phyloP scores from a whole-genome alignment of 116 monocot genomes.

The Cymodocea nodosa region DNA sequence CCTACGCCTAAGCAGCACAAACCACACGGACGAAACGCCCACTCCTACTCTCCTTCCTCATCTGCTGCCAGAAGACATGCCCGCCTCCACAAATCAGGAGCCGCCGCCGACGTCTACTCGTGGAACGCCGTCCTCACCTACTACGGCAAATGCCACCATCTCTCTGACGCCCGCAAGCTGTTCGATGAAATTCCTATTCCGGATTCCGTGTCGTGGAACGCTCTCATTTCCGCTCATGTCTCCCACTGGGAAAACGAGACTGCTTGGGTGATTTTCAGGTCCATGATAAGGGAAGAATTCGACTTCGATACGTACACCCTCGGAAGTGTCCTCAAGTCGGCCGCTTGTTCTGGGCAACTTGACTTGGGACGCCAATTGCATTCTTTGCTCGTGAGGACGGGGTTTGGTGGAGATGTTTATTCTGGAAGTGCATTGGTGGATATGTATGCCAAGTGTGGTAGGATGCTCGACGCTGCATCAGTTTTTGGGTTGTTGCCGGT shows the following conservation, averaged over 20 bases:
- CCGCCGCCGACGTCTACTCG: constrained; percentile 15
- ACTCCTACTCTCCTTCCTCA: neutral
- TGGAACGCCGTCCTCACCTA: constrained; percentile 50
- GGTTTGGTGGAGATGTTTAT: constrained; percentile 51
- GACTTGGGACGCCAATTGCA: constrained; percentile 34
- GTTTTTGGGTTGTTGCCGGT: constrained; percentile 20
- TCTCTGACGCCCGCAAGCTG: constrained; percentile 25
- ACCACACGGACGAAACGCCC: neutral
- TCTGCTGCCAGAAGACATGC: constrained; percentile 26
- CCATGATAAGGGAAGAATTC: constrained; percentile 20
- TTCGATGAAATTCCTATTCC: constrained; percentile 50
- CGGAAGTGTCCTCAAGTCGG: constrained; percentile 34
- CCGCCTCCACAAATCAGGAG: constrained; percentile 20
- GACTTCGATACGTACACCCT: constrained; percentile 30
- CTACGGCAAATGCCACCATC: constrained; percentile 15
- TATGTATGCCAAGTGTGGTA: constrained; percentile 48
- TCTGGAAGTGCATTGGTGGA: constrained; percentile 46
- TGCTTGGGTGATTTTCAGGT: constrained; percentile 18
- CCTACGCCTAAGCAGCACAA: neutral
- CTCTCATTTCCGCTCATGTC: constrained; percentile 31
- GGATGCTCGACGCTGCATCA: constrained; percentile 13
- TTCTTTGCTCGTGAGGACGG: constrained; percentile 24
- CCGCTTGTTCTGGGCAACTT: constrained; percentile 3
- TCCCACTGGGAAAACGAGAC: neutral
- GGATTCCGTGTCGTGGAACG: constrained; percentile 63